A percentile compares a stretch with the other conserved stretches of the same genome.
These are phyloP conservation scores for Cymbopogon flexuosus DNA, from an alignment of 202 grass and related monocot genomes.

Conservation along the genomic window DNA sequence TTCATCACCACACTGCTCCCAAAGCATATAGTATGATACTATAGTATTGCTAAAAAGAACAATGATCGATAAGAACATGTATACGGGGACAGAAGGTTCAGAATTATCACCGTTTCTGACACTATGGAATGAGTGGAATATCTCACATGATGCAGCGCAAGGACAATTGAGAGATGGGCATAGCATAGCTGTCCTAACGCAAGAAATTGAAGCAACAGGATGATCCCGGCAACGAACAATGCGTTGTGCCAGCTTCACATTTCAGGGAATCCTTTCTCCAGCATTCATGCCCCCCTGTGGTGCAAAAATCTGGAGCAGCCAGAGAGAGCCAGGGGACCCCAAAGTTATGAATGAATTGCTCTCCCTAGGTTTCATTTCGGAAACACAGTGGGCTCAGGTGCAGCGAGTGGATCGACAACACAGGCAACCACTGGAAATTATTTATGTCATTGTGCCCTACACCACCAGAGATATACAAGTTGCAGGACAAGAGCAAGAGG, in stretches of 20 bases:
- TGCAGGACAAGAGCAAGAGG: slow-evolving; percentile 26
- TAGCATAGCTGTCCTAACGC: slow-evolving; percentile 19
- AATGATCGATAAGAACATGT: neutral
- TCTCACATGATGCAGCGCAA: slow-evolving; percentile 22
- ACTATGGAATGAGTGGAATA: slow-evolving; percentile 21
- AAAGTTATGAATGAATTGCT: slow-evolving; percentile 21
- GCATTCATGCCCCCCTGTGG: slow-evolving; percentile 15
- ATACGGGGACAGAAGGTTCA: slow-evolving; percentile 3
- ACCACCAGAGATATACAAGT: slow-evolving; percentile 27
- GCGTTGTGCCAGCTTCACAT: slow-evolving; percentile 24
- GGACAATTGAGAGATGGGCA: neutral
- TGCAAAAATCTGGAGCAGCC: slow-evolving; percentile 38
- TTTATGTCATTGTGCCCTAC: slow-evolving; percentile 23
- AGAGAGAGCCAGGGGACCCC: slow-evolving; percentile 16
- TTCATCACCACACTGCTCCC: slow-evolving; percentile 28
- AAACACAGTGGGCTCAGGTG: slow-evolving; percentile 41
- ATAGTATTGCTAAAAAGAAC: neutral
- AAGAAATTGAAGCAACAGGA: slow-evolving; percentile 20
- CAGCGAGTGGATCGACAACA: slow-evolving; percentile 39
- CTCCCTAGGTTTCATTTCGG: slow-evolving; percentile 8
- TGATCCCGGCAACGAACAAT: slow-evolving; percentile 23
- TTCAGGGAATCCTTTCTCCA: slow-evolving; percentile 13
- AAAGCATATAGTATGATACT: too few relatives aligned
- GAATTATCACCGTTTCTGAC: slow-evolving; percentile 41
- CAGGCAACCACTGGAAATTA: slow-evolving; percentile 28